Conservation (phyloP, 768 basidiomycete species). For the Solioccasus polychromus region DNA sequence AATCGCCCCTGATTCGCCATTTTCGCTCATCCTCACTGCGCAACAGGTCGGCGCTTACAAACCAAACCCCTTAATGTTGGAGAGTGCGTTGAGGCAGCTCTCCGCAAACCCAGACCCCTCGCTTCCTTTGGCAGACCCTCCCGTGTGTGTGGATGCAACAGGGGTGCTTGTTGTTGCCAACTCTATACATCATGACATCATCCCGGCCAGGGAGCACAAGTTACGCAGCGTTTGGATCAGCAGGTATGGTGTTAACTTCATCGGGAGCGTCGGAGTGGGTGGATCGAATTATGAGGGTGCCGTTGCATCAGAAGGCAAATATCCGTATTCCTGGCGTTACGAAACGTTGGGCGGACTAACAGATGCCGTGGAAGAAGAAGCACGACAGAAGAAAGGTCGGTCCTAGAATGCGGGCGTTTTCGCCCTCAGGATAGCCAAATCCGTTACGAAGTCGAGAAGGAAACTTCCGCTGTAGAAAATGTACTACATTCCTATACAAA, state of each 20-base stretch:
- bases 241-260: conserved; percentile 30
- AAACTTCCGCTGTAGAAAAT: no score
- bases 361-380: conserved; percentile 50
- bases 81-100: conserved; percentile 26
- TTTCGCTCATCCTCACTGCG: conserved; percentile 66
- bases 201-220: conserved; percentile 55
- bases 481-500: no score
- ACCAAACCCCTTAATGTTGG: conserved; percentile 48
- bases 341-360: conserved; percentile 60
- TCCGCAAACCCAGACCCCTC: conserved; percentile 17
- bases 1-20: conserved; percentile 47
- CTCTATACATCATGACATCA: conserved; percentile 64
- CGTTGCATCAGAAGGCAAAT: conserved; percentile 16
- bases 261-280: conserved; percentile 33
- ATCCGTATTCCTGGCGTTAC: conserved; percentile 51
- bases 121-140: conserved; percentile 19
- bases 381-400: not conserved
- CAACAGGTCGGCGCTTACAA: conserved; percentile 75
- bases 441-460: conserved; percentile 2
- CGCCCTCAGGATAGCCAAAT: not conserved
- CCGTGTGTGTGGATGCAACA: conserved; percentile 28
- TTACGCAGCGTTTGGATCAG: conserved; percentile 67
- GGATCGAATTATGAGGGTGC: conserved; percentile 15
- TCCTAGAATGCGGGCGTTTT: not conserved
- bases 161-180: conserved; percentile 66